phyloP scores from a whole-genome alignment of 176 grass and related monocot species.

The Triticum urartu region DNA sequence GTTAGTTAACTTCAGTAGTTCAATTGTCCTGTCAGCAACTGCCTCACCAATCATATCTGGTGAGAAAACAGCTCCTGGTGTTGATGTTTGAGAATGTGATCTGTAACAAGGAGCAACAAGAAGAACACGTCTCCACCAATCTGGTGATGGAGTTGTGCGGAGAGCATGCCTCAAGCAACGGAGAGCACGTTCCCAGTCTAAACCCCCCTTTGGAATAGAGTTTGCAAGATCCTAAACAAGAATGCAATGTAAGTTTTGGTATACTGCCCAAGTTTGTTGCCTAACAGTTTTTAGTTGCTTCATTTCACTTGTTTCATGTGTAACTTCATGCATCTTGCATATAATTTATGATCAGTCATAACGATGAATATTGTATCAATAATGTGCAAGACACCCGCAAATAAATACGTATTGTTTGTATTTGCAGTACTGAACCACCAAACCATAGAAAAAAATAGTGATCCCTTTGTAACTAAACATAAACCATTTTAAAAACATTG shows the following conservation, averaged over 20 bases:
- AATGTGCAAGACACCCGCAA: constrained; percentile 15
- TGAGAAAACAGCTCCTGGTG: constrained; percentile 93
- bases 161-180: constrained; percentile 97
- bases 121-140: constrained; percentile 99
- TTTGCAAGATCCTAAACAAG: constrained; percentile 83
- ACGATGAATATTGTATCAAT: background rate
- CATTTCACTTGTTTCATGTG: constrained; percentile 1
- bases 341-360: background rate
- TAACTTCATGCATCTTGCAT: constrained; percentile 2
- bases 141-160: constrained; percentile 89
- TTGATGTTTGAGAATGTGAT: constrained; percentile 71
- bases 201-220: constrained; percentile 83
- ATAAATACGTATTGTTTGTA: background rate
- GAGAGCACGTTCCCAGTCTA: constrained; percentile 95
- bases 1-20: constrained; percentile 83
- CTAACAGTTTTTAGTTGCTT: constrained; percentile 18
- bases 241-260: constrained; percentile 24
- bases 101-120: constrained; percentile 97
- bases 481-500: background rate
- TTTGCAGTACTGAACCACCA: background rate
- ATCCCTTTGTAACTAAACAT: background rate
- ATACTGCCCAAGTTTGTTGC: constrained; percentile 9
- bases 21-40: constrained; percentile 89
- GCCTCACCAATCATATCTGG: constrained; percentile 97
- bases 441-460: constrained; percentile 6